These are phyloP conservation scores for Striga asiatica DNA, from an alignment of 257 asterid species.

Conservation along the genomic window DNA sequence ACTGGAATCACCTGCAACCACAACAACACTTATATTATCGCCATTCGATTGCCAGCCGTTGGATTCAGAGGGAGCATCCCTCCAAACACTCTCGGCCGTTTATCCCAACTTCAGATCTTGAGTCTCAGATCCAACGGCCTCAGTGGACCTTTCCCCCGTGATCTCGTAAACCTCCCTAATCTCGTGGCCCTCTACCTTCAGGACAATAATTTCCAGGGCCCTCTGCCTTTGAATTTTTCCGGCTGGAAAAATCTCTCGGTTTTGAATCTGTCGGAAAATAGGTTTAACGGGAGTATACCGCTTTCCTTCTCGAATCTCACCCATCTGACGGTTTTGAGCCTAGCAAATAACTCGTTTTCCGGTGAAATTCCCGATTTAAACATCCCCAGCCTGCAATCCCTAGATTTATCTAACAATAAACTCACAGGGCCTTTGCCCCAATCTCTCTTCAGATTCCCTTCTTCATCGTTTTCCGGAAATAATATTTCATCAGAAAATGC, in stretches of 20 bases:
- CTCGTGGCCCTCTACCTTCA: conserved; percentile 34
- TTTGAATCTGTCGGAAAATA: conserved; percentile 31
- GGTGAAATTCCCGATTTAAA: conserved; percentile 39
- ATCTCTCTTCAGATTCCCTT: conserved; percentile 33
- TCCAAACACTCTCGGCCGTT: conserved; percentile 33
- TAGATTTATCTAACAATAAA: conserved; percentile 44
- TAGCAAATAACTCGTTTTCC: conserved; percentile 37
- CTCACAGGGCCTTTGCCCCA: conserved; percentile 36
- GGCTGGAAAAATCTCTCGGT: conserved; percentile 35
- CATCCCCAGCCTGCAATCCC: conserved; percentile 25
- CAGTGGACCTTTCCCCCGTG: conserved; percentile 35
- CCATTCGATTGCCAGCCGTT: conserved; percentile 31
- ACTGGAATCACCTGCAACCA: conserved; percentile 35
- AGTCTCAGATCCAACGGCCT: conserved; percentile 41
- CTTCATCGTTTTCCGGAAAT: conserved; percentile 34
- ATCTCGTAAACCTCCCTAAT: conserved; percentile 27
- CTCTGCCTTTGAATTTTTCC: conserved; percentile 30
- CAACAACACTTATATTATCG: conserved; percentile 24
- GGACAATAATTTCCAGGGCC: conserved; percentile 30
- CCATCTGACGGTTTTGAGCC: conserved; percentile 24
- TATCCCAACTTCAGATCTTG: conserved; percentile 35
- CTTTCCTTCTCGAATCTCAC: conserved; percentile 27
- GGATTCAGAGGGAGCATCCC: conserved; percentile 37
- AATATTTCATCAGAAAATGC: conserved; percentile 10
- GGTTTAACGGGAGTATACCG: conserved; percentile 31